Evolutionary conservation across 2,329 filamentous ascomycete species (phyloP), one percentile per base, ranked within the genome.

Genomic region (Claviceps humidiphila): DNA sequence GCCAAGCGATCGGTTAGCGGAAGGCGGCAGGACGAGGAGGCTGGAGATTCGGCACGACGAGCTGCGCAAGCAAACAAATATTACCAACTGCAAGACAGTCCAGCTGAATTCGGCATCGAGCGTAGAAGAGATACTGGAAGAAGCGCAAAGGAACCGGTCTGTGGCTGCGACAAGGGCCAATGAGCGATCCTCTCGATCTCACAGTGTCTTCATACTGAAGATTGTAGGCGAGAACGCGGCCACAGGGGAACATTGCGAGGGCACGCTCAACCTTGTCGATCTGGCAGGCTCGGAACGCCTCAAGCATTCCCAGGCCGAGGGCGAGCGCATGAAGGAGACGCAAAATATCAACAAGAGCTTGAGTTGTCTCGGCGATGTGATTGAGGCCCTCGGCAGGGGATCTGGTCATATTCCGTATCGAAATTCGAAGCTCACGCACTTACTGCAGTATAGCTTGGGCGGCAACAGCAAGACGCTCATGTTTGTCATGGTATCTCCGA

Each of bases 81-180:
- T 96, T 40, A 78, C 86, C 45, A 89, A 93, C 63, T 82, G 89
- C 64, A 89, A 82, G 56, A 84, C 81, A 0, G 85, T 94, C 0
- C 72, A 74, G 1, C 76, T 98, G 1, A 82, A 93, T 61, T 90
- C 88, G 5, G 84, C 90, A 1, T 76, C 84, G 17, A 85, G 84
- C 56, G 89, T 95, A 0, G 85, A 93, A 63, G 72, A 75, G 9
- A 90, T 96, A 64, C 77, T 98, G 30, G 78, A 79, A 43, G 81
- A 85, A 47, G 93, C 94, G 0, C 83, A 85, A 58, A 83, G 81
- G 61, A 96, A 97, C 68, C 82, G 93, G 16, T 91, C 87, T 9
- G 90, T 96, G 4, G 93, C 93, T 1, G 89, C 93, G 0, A 98
- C 93, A n/a, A 96, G 94, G 65, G 89, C 93, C 56, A 98, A 98